Evolutionary conservation across 2,329 filamentous ascomycete species (phyloP).

Genomic region (Penicillium corylophilum): DNA sequence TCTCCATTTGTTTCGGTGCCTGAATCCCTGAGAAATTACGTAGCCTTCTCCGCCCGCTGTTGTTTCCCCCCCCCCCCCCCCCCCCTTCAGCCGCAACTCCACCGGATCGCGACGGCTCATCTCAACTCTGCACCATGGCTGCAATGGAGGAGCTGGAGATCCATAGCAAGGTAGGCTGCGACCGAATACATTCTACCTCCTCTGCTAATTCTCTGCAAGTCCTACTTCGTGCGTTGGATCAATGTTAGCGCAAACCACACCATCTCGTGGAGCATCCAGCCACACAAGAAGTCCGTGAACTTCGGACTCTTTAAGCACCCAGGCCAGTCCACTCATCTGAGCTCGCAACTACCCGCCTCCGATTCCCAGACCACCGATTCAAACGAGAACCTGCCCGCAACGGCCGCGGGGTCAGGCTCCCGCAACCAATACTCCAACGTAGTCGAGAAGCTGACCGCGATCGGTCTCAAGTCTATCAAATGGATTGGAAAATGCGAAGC

Average conservation of each 20-base stretch:
- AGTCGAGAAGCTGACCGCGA: conserved; percentile 61
- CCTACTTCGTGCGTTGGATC: conserved; percentile 97
- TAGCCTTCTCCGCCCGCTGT: conserved; percentile 9
- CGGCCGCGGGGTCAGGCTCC: conserved; percentile 39
- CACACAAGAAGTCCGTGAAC: conserved; percentile 97
- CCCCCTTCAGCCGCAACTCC: conserved; percentile 24
- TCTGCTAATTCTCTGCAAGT: conserved; percentile 55
- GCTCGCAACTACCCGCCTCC: conserved; percentile 44
- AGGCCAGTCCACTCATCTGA: conserved; percentile 61
- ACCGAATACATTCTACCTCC: not conserved
- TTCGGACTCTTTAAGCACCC: conserved; percentile 98
- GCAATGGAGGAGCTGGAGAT: conserved; percentile 96
- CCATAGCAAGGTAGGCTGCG: conserved; percentile 83
- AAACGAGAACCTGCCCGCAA: conserved; percentile 35
- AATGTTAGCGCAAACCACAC: conserved; percentile 86
- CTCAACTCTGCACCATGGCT: conserved; percentile 60
- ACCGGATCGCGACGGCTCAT: conserved; percentile 15
- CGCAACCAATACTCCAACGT: conserved; percentile 70
- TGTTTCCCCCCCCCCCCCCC: conserved; percentile 11
- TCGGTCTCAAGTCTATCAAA: conserved; percentile 62
- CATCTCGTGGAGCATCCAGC: conserved; percentile 96
- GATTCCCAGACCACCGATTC: conserved; percentile 43
- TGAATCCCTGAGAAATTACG: not conserved
- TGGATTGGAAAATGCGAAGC: conserved; percentile 97
- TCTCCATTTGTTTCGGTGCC: not conserved